Base-by-base conservation (phyloP, 2,329 filamentous ascomycete genomes). In the Pseudophaeomoniella oleicola region DNA sequence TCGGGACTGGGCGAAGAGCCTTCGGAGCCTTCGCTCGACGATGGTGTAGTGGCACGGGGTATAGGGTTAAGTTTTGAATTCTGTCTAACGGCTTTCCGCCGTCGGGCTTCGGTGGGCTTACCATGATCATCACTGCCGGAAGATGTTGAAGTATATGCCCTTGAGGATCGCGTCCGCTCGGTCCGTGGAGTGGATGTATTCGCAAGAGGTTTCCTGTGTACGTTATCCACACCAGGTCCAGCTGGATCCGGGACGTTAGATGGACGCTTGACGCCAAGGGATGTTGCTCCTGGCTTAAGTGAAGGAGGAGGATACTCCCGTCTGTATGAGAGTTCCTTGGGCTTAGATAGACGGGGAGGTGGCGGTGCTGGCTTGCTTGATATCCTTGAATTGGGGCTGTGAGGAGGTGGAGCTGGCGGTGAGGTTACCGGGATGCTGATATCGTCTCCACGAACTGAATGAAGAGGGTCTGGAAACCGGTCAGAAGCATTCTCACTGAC, bases 11-110 rank as follows among this genome's bases (percentile, higher is more conserved):
- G 57, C 14, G 58, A 55, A 4, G 62, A 55, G 9, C 58, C 59
- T 22, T 67, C 65, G 6, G 62, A 61, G 4, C 61, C 65, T n/a
- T 67, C 65, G 3, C 60, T 63, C 16, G 61, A 67, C 16, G 53
- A 60, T 14, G 66, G 52, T 19, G 66, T 64, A 39, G 67, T 57
- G n/a, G 22, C 9, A 27, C 22, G 22, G 43, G 54, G 58, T 52
- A 51, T 57, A 56, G 40, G 50, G 48, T 44, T 58, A 56, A 50
- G 40, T 40, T 44, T 50, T 45, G 36, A 51, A 39, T 38, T 50
- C 42, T 30, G 13, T 22, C 32, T 4, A 34, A 31, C n/a, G 32
- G 19, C 15, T 32, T 4, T 39, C 29, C 14, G 9, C 18, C 37
- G 16, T 16, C 30, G 35, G 13, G 16, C 34, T 32, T 43, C 35